Evolutionary conservation across 805 yeast genomes (phyloP).

Genomic region (Saccharomycopsis microspora): DNA sequence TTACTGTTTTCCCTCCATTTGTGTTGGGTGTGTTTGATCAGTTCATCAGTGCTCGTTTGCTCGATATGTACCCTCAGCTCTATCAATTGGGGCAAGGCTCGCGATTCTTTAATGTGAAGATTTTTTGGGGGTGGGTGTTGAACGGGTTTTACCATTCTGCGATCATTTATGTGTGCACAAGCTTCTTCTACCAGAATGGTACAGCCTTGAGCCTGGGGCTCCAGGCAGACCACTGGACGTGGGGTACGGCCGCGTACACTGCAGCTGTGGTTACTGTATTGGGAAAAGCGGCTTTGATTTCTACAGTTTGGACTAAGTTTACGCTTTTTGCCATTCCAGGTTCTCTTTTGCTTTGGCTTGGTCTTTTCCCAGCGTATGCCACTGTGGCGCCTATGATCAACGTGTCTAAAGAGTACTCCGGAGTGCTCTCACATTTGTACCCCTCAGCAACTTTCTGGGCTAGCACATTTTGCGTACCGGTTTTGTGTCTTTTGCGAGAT

Average conservation of each 20-base stretch:
- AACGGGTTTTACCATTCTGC: constrained; percentile 95
- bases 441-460: constrained; percentile 59
- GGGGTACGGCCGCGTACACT: constrained; percentile 88
- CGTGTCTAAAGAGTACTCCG: constrained; percentile 77
- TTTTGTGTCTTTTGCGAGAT: constrained; percentile 75
- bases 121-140: constrained; percentile 95
- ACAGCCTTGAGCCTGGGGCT: constrained; percentile 55
- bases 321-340: constrained; percentile 93
- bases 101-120: constrained; percentile 77
- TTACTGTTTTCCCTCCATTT: constrained; percentile 92
- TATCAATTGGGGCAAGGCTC: constrained; percentile 86
- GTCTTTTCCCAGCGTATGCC: constrained; percentile 80
- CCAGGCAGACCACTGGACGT: constrained; percentile 80
- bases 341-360: constrained; percentile 73
- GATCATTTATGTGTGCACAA: constrained; percentile 63
- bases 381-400: constrained; percentile 71
- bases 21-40: constrained; percentile 96
- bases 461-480: constrained; percentile 60
- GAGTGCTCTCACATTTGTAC: constrained; percentile 66
- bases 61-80: constrained; percentile 86
- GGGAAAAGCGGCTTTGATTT: constrained; percentile 89
- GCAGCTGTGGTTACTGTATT: constrained; percentile 79
- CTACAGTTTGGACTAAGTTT: constrained; percentile 91
- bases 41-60: constrained; percentile 79
- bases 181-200: constrained; percentile 58